These are phyloP conservation scores for Starmera quercuum DNA, from an alignment of 805 yeast genomes.

Conservation along the genomic window DNA sequence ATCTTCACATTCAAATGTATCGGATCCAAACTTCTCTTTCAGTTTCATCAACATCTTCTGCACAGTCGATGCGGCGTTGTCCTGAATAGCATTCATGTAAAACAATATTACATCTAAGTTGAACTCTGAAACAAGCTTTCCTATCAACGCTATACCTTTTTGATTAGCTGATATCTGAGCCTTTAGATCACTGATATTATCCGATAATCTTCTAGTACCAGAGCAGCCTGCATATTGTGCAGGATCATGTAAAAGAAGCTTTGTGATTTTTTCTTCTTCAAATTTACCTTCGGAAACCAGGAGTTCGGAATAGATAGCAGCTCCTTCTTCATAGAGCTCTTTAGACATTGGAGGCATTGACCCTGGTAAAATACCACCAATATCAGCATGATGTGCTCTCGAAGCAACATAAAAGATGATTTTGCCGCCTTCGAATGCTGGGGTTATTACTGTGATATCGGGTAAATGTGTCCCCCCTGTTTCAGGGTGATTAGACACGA, in stretches of 20 bases:
- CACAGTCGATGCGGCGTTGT: slow-evolving; percentile 72
- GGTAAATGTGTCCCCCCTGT: slow-evolving; percentile 87
- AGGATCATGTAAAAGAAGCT: slow-evolving; percentile 62
- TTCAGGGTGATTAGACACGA: slow-evolving; percentile 75
- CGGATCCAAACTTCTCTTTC: slow-evolving; percentile 31
- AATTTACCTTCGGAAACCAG: slow-evolving; percentile 66
- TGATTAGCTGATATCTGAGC: slow-evolving; percentile 88
- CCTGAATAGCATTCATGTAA: slow-evolving; percentile 79
- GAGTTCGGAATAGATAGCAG: slow-evolving; percentile 71
- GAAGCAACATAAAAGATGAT: slow-evolving; percentile 87
- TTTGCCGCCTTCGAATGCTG: slow-evolving; percentile 58
- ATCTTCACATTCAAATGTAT: slow-evolving; percentile 46
- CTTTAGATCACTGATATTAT: slow-evolving; percentile 75
- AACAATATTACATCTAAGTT: slow-evolving; percentile 49
- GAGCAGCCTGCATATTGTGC: slow-evolving; percentile 80
- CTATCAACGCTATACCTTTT: slow-evolving; percentile 68
- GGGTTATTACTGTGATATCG: slow-evolving; percentile 88
- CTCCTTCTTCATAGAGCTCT: slow-evolving; percentile 84
- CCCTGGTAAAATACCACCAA: slow-evolving; percentile 89
- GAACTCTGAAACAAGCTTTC: slow-evolving; percentile 54
- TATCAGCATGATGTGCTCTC: slow-evolving; percentile 94
- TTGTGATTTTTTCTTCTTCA: slow-evolving; percentile 62
- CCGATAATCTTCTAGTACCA: slow-evolving; percentile 79
- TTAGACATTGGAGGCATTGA: slow-evolving; percentile 93
- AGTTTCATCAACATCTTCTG: slow-evolving; percentile 40